These are phyloP conservation scores for Graphiopsis chlorocephala DNA, from an alignment of 2,329 filamentous ascomycete species.

Conservation along the genomic window DNA sequence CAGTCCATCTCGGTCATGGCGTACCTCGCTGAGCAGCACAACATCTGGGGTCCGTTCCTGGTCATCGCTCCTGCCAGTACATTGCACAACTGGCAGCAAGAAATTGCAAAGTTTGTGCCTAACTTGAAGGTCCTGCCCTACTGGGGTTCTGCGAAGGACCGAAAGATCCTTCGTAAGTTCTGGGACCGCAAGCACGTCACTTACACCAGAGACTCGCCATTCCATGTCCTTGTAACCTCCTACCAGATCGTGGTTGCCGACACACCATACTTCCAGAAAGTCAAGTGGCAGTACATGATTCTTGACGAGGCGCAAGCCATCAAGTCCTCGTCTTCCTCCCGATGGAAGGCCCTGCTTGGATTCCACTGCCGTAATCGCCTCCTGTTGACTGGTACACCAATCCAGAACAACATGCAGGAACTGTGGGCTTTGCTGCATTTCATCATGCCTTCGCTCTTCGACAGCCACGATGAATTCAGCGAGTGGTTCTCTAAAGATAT, in stretches of 20 bases:
- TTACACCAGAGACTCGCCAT: conserved; percentile 87
- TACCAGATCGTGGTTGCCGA: conserved; percentile 97
- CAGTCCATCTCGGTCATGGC: conserved; percentile 99
- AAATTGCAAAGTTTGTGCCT: conserved; percentile 92
- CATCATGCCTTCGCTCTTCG: conserved; percentile 99
- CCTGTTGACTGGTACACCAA: conserved; percentile 90
- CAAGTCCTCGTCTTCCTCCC: conserved; percentile 93
- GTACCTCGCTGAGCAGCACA: conserved; percentile 93
- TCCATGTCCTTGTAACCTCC: conserved; percentile 94
- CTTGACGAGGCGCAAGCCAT: conserved; percentile 97
- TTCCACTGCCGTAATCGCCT: conserved; percentile 96
- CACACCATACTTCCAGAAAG: conserved; percentile 96
- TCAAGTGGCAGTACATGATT: conserved; percentile 99
- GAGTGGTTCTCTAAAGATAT: conserved; percentile 96
- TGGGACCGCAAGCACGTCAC: conserved; percentile 98
- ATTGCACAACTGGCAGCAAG: conserved; percentile 98
- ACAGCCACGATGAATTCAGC: conserved; percentile 88
- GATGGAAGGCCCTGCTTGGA: conserved; percentile 91
- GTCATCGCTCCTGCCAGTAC: conserved; percentile 96
- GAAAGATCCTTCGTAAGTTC: conserved; percentile 95
- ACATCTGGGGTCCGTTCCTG: conserved; percentile 96
- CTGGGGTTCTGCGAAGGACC: conserved; percentile 91
- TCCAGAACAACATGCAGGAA: conserved; percentile 99
- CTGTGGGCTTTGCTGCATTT: conserved; percentile 97
- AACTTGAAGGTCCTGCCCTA: conserved; percentile 94